phyloP scores from a whole-genome alignment of 2,329 filamentous ascomycete genomes.

The Fusarium paranaense region DNA sequence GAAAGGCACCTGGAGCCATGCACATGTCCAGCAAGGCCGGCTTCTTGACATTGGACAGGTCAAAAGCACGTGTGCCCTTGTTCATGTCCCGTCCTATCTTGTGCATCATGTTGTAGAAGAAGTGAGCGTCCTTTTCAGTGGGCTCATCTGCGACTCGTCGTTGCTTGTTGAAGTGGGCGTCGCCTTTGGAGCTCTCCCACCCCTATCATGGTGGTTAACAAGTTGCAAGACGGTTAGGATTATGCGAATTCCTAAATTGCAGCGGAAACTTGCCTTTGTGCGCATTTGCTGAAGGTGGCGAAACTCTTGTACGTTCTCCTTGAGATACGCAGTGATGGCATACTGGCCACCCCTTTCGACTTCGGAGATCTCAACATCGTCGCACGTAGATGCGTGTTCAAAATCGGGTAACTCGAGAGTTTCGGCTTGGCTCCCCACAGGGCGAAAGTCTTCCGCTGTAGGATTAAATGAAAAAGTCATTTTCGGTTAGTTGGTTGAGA shows the following conservation, averaged over 20 bases:
- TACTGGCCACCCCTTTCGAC: background rate
- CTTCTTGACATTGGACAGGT: conserved; percentile 9
- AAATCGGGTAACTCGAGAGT: background rate
- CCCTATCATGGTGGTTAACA: conserved; percentile 47
- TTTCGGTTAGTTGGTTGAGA: background rate
- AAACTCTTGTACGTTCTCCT: conserved; percentile 9
- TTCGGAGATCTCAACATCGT: background rate
- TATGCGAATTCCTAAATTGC: background rate
- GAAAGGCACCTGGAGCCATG: conserved; percentile 67
- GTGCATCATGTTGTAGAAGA: conserved; percentile 58
- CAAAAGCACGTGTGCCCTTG: conserved; percentile 46
- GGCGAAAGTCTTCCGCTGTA: background rate
- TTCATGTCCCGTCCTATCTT: conserved; percentile 58
- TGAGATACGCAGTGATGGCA: conserved; percentile 3
- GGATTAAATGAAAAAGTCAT: background rate
- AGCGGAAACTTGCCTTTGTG: conserved; percentile 1
- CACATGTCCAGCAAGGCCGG: conserved; percentile 63
- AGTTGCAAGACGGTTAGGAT: background rate
- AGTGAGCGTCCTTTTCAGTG: conserved; percentile 19
- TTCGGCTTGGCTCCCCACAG: background rate
- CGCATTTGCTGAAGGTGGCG: conserved; percentile 9
- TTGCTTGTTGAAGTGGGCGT: conserved; percentile 56
- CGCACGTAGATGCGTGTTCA: no score
- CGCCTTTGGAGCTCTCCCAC: conserved; percentile 57
- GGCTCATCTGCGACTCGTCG: conserved; percentile 52